A percentile compares a stretch with the other conserved stretches of the same genome.
phyloP scores from a whole-genome alignment of 2,329 filamentous ascomycete species.

The Bipolaris sorokiniana region DNA sequence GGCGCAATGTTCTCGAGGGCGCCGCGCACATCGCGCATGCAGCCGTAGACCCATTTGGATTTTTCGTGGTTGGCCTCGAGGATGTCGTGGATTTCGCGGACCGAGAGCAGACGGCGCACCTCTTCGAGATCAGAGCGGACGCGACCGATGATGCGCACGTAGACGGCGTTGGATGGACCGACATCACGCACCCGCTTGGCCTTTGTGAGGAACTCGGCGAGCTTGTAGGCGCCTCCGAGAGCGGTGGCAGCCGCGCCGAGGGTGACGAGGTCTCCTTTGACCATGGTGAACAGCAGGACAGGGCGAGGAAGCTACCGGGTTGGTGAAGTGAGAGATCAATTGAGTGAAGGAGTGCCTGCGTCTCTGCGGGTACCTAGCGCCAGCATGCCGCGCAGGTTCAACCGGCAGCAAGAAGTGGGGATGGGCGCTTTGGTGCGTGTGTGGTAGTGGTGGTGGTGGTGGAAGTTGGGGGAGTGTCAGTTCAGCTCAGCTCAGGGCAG shows the following conservation, averaged over 20 bases:
- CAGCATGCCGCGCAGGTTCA: conserved; percentile 43
- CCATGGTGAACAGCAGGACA: conserved; percentile 34
- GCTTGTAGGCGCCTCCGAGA: conserved; percentile 48
- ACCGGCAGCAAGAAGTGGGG: conserved; percentile 25
- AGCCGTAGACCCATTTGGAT: conserved; percentile 48
- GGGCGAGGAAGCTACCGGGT: conserved; percentile 17
- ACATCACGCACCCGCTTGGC: conserved; percentile 48
- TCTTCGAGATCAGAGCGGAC: conserved; percentile 48
- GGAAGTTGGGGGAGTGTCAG: conserved; percentile 19
- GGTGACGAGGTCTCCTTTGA: conserved; percentile 41
- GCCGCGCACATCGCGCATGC: conserved; percentile 46
- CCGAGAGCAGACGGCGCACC: conserved; percentile 45
- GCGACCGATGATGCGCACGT: conserved; percentile 48
- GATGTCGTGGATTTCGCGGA: conserved; percentile 48
- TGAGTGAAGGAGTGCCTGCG: conserved; percentile 25
- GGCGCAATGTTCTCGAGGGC: conserved; percentile 48
- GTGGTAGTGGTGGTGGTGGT: conserved; percentile 22
- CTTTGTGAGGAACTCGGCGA: conserved; percentile 46
- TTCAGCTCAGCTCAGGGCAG: conserved; percentile 14
- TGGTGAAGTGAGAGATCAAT: conserved; percentile 26
- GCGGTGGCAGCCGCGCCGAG: conserved; percentile 42
- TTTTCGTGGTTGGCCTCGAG: conserved; percentile 46
- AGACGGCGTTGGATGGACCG: conserved; percentile 47
- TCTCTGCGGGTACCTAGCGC: conserved; percentile 38
- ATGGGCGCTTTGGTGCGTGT: conserved; percentile 16